Base-by-base conservation (phyloP, 1,284 basidiomycete species). In the Megacollybia platyphylla region DNA sequence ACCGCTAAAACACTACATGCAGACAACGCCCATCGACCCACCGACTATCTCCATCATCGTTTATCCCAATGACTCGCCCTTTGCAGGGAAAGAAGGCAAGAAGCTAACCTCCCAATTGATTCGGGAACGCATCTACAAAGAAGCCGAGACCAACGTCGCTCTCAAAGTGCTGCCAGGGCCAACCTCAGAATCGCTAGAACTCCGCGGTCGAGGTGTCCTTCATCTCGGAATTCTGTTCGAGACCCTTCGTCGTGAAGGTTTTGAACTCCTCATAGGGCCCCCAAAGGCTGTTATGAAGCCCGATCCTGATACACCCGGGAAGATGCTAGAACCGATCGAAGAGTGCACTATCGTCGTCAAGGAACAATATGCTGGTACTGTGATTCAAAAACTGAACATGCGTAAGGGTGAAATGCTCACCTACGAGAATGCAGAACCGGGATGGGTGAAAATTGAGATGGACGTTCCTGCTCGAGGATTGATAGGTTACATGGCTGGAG, bases 401-500 rank as follows among this genome's bases (percentile, higher is more conserved):
- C 54, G 66, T 7, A 68, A 67, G 46, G 68, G 63, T 0, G 62
- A 64, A 44, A 68, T 70, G 64, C 53, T 57, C 41, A 63, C 57
- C 43, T 70, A 69, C 44, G 66, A 68, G 28, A 45, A 47, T 39
- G 54, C 52, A 3, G 26, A 42, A 44, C 62, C 65, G 35, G 67
- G 65, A 7, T 68, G 61, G 59, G 60, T 67, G 4, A 61, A 57
- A 40, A 62, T 69, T 18, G 58, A 67, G 10, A 66, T 69, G 63
- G 64, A 69, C 27, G 60, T 69, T 15, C 67, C 68, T 27, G 61
- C 66, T 3, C 49, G 67, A 17, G 66, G 67, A 1, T 52, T 70
- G 29, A 68, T 70, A 54, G 67, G 67, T 2, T 70, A 68, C 45
- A 65, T 70, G 62, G 63, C 68, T 35, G 67, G 66, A 26, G 68